Percentiles rank a stretch among this genome's conserved stretches.
These are phyloP conservation scores for Mallotus japonicus DNA, from an alignment of 441 rosid genomes.

Conservation along the genomic window DNA sequence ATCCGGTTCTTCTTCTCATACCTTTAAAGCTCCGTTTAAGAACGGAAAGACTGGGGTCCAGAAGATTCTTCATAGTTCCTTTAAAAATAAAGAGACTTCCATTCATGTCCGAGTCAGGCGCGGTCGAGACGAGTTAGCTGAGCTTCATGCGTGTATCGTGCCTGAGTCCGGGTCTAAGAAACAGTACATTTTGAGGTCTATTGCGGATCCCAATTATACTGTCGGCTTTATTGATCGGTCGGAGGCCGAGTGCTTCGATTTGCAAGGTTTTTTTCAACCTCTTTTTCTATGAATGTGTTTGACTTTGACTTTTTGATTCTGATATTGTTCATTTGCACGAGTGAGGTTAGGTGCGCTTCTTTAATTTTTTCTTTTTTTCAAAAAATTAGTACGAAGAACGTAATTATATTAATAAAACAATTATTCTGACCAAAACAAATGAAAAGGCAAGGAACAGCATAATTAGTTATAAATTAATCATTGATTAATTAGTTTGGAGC, in stretches of 20 bases:
- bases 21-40: conserved; percentile 66
- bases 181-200: conserved; percentile 77
- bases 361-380: too few relatives aligned
- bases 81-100: conserved; percentile 66
- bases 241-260: conserved; percentile 70
- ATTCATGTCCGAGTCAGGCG: conserved; percentile 73
- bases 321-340: not conserved
- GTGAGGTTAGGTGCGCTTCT: not conserved
- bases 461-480: too few relatives aligned
- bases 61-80: conserved; percentile 64
- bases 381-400: too few relatives aligned
- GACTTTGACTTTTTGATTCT: not conserved
- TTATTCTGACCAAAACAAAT: too few relatives aligned
- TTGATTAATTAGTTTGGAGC: too few relatives aligned
- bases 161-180: conserved; percentile 66
- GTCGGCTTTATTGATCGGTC: conserved; percentile 83
- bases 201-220: conserved; percentile 81
- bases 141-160: conserved; percentile 88
- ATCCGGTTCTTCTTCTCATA: conserved; percentile 31
- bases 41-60: conserved; percentile 77
- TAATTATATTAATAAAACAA: too few relatives aligned
- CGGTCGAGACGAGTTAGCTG: conserved; percentile 54
- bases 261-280: conserved; percentile 52
- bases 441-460: too few relatives aligned
- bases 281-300: too few relatives aligned